phyloP scores from a whole-genome alignment of 768 basidiomycete genomes.

The Strobilomyces confusus region DNA sequence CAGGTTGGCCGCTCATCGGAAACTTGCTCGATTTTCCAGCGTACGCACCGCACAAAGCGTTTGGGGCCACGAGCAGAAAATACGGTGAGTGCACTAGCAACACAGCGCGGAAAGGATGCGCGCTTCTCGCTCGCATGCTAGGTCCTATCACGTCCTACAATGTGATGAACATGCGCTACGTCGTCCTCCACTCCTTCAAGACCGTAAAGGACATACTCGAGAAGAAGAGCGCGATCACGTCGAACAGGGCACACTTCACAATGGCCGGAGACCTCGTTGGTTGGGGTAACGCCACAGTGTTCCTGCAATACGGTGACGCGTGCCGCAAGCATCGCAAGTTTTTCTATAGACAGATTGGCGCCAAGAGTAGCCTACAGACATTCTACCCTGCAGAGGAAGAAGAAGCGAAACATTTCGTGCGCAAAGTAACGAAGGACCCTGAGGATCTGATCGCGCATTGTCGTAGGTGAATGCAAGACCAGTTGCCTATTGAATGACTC shows the following conservation, averaged over 20 bases:
- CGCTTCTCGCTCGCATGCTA: neutral
- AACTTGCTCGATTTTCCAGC: conserved; percentile 56
- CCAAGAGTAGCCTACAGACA: neutral
- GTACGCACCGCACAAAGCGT: conserved; percentile 47
- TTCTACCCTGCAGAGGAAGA: conserved; percentile 5
- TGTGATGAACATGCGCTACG: conserved; percentile 40
- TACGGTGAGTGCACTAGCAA: conserved; percentile 37
- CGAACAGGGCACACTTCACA: conserved; percentile 6
- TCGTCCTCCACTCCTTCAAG: conserved; percentile 46
- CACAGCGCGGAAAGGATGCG: neutral
- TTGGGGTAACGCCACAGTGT: neutral
- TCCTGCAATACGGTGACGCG: conserved; percentile 8
- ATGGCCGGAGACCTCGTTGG: conserved; percentile 23
- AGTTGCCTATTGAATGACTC: too few species aligned
- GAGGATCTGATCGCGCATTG: conserved; percentile 2
- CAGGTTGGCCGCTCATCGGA: conserved; percentile 40
- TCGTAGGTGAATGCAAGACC: neutral
- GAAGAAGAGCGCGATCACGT: conserved; percentile 7
- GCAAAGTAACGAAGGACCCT: neutral
- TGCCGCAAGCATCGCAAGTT: conserved; percentile 7
- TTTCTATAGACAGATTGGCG: conserved; percentile 6
- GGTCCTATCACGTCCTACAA: neutral
- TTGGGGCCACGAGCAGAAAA: conserved; percentile 36
- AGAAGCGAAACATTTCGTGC: conserved; percentile 4
- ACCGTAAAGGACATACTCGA: conserved; percentile 17